phyloP scores from a whole-genome alignment of 495 filamentous ascomycete species.

The Aspergillus coremiiformis region DNA sequence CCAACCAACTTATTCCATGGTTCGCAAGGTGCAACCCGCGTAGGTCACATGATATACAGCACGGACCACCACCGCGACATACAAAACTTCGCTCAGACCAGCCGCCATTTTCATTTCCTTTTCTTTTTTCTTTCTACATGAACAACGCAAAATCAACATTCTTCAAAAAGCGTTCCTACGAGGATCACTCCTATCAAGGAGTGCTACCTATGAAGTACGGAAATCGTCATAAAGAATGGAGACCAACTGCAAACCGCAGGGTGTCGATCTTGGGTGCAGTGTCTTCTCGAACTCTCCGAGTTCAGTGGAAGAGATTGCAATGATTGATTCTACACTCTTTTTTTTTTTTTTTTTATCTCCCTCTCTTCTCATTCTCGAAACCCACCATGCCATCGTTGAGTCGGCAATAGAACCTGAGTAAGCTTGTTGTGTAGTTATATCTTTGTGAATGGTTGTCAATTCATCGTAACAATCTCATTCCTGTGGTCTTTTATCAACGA shows the following conservation, averaged over 20 bases:
- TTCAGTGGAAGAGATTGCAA: conserved; percentile 56
- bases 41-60: conserved; percentile 11
- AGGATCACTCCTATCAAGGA: conserved; percentile 27
- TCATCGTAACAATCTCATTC: neutral
- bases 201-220: conserved; percentile 50
- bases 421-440: neutral
- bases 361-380: neutral
- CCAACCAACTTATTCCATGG: neutral
- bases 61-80: conserved; percentile 17
- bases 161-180: conserved; percentile 57
- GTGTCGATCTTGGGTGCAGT: conserved; percentile 65
- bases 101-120: conserved; percentile 15
- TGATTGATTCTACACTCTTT: conserved; percentile 56
- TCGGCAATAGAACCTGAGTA: too few relatives aligned
- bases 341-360: neutral
- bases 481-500: neutral
- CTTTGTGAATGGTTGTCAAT: neutral
- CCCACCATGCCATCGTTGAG: too few relatives aligned
- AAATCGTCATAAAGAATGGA: conserved; percentile 63
- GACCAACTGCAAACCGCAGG: conserved; percentile 38
- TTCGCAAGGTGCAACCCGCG: too few relatives aligned
- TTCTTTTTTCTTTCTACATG: conserved; percentile 47
- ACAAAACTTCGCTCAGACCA: conserved; percentile 15
- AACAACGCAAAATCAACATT: conserved; percentile 66
- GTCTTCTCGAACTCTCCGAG: conserved; percentile 35